Conservation (phyloP, 2,329 filamentous ascomycete species). For the Albophoma yamanashiensis region DNA sequence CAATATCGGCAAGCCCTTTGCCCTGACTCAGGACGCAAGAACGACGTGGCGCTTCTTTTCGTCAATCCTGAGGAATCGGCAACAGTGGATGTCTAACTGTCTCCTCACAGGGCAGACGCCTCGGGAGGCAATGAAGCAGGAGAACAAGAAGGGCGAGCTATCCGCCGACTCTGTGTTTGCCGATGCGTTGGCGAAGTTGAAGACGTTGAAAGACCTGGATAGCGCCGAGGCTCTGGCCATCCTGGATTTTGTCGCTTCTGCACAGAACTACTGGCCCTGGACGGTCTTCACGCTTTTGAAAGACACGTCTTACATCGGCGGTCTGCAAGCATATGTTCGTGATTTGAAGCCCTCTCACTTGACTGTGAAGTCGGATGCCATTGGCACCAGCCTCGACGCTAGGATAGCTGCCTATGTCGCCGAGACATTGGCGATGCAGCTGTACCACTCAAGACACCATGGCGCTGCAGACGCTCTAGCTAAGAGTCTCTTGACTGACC, state of each 20-base stretch:
- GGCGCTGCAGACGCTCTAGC: constrained; percentile 56
- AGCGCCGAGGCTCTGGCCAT: constrained; percentile 61
- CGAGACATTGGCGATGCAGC: constrained; percentile 81
- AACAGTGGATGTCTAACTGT: constrained; percentile 94
- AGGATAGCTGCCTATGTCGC: constrained; percentile 72
- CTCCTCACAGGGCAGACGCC: constrained; percentile 82
- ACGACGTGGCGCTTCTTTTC: constrained; percentile 80
- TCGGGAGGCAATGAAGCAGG: constrained; percentile 56
- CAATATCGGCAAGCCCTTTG: constrained; percentile 65
- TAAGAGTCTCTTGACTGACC: constrained; percentile 59
- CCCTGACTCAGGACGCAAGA: constrained; percentile 51
- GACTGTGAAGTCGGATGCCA: constrained; percentile 42
- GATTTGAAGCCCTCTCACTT: constrained; percentile 40
- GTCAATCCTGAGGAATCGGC: constrained; percentile 74
- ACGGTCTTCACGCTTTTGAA: constrained; percentile 71
- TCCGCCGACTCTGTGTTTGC: constrained; percentile 56
- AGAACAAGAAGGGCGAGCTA: constrained; percentile 37
- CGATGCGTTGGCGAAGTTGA: constrained; percentile 61
- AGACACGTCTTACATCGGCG: constrained; percentile 62
- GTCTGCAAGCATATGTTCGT: constrained; percentile 60
- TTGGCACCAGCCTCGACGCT: constrained; percentile 50
- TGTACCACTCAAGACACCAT: constrained; percentile 75
- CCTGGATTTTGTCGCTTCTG: constrained; percentile 75
- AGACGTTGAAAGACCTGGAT: constrained; percentile 52
- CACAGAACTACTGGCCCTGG: constrained; percentile 95